Percentiles rank a stretch among this genome's conserved stretches.
Conservation (phyloP, 164 flowering plant species). For the Kingdonia uniflora region DNA sequence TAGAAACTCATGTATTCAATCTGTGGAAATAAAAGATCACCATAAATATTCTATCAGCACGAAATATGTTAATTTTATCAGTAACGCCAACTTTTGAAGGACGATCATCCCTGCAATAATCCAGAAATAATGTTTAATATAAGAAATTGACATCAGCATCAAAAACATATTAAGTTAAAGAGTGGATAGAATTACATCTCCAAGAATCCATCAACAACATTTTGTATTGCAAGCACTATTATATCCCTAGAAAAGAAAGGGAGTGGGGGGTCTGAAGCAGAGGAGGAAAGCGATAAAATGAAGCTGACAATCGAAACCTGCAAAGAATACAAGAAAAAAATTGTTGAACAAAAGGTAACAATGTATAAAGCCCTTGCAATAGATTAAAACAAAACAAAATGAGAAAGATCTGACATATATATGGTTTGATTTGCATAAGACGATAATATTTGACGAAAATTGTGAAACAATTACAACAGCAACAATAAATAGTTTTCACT, state of each 20-base stretch:
- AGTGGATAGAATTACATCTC: slow-evolving; percentile 35
- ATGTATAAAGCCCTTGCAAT: too few relatives aligned
- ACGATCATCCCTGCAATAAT: slow-evolving; percentile 41
- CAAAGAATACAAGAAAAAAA: slow-evolving; percentile 8
- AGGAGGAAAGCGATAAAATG: slow-evolving; percentile 59
- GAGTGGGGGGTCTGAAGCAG: slow-evolving; percentile 38
- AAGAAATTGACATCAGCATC: not conserved
- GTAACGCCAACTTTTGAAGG: slow-evolving; percentile 32
- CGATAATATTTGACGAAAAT: too few relatives aligned
- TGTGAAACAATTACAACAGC: too few relatives aligned
- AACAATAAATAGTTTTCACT: too few relatives aligned
- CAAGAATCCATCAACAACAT: slow-evolving; percentile 89
- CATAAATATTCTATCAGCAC: slow-evolving; percentile 93
- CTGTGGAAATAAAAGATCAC: slow-evolving; percentile 21
- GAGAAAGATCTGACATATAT: too few relatives aligned
- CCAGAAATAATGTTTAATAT: slow-evolving; percentile 2
- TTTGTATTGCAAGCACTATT: slow-evolving; percentile 51
- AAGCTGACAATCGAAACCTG: slow-evolving; percentile 85
- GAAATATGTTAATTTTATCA: slow-evolving; percentile 80
- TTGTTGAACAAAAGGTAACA: too few relatives aligned
- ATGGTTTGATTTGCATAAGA: too few relatives aligned
- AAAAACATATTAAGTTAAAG: too few relatives aligned
- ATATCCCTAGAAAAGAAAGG: slow-evolving; percentile 63
- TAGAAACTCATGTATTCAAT: not conserved
- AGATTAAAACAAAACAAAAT: too few relatives aligned